A percentile compares a stretch with the other conserved stretches of the same genome.
phyloP scores from a whole-genome alignment of 495 filamentous ascomycete genomes.

The Lepidopterella palustris region DNA sequence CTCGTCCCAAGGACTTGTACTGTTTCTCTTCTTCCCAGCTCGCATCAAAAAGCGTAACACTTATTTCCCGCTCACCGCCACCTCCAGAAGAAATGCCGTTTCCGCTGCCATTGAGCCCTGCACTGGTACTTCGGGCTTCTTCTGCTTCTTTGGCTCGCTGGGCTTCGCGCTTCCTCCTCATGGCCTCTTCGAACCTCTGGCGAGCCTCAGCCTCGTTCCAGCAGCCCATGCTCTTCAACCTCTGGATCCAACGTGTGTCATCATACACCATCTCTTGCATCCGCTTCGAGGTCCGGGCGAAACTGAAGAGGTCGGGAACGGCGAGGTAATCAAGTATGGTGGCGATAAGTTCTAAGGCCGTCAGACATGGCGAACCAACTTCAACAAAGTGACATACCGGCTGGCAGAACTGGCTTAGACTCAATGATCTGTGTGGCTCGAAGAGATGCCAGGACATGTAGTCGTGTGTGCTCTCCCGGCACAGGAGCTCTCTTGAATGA shows the following conservation, averaged over 20 bases:
- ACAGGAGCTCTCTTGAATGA: conserved; percentile 56
- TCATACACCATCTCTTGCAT: conserved; percentile 99
- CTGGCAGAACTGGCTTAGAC: conserved; percentile 67
- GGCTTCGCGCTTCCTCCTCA: conserved; percentile 59
- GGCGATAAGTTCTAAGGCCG: conserved; percentile 71
- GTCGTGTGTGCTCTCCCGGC: conserved; percentile 42
- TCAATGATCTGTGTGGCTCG: conserved; percentile 70
- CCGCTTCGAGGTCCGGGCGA: conserved; percentile 80
- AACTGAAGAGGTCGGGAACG: conserved; percentile 72
- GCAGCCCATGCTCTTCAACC: conserved; percentile 74
- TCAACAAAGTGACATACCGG: conserved; percentile 47
- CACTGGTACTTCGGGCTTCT: conserved; percentile 38
- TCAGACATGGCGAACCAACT: conserved; percentile 8
- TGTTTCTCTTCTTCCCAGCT: conserved; percentile 49
- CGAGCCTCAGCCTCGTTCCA: conserved; percentile 91
- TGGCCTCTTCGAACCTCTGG: conserved; percentile 64
- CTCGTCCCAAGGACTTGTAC: conserved; percentile 29
- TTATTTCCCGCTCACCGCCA: conserved; percentile 24
- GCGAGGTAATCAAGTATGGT: conserved; percentile 84
- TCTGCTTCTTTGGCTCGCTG: conserved; percentile 49
- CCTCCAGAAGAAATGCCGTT: conserved; percentile 30
- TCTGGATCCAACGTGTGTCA: conserved; percentile 88
- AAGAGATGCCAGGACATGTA: conserved; percentile 64
- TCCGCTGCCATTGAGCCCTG: conserved; percentile 34
- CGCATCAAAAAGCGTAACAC: conserved; percentile 67